Percentiles rank a stretch among this genome's conserved stretches.
phyloP scores from a whole-genome alignment of 1,139 yeast genomes.

The Geotrichum klebahnii region DNA sequence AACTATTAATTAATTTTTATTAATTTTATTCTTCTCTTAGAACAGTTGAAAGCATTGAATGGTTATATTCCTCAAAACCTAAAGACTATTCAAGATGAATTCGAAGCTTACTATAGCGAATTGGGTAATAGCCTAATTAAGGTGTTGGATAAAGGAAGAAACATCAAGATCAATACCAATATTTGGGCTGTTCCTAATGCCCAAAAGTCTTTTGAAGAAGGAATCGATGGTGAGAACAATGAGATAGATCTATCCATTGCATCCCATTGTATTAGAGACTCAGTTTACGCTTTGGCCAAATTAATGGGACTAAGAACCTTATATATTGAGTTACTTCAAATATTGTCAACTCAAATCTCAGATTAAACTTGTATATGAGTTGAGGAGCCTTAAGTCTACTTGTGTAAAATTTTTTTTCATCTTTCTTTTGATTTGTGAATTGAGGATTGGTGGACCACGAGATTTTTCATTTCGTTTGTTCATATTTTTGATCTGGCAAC shows the following conservation, averaged over 20 bases:
- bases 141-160: neutral
- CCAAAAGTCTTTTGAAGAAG: neutral
- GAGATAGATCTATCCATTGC: neutral
- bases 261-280: neutral
- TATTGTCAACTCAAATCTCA: conserved; percentile 14
- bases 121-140: conserved; percentile 1
- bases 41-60: conserved; percentile 16
- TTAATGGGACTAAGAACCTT: conserved; percentile 16
- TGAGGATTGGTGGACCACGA: no score
- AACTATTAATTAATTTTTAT: neutral
- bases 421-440: no score
- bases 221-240: neutral
- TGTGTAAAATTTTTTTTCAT: neutral
- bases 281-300: conserved; percentile 6
- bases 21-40: neutral
- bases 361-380: neutral
- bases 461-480: no score
- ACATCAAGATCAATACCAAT: neutral
- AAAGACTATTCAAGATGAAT: conserved; percentile 6
- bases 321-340: conserved; percentile 18
- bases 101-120: conserved; percentile 8
- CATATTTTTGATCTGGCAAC: no score
- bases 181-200: neutral
- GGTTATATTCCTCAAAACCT: conserved; percentile 14
- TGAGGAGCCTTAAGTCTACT: neutral